These are phyloP conservation scores for Fonsecaea pedrosoi DNA, from an alignment of 2,329 filamentous ascomycete species.

Conservation along the genomic window DNA sequence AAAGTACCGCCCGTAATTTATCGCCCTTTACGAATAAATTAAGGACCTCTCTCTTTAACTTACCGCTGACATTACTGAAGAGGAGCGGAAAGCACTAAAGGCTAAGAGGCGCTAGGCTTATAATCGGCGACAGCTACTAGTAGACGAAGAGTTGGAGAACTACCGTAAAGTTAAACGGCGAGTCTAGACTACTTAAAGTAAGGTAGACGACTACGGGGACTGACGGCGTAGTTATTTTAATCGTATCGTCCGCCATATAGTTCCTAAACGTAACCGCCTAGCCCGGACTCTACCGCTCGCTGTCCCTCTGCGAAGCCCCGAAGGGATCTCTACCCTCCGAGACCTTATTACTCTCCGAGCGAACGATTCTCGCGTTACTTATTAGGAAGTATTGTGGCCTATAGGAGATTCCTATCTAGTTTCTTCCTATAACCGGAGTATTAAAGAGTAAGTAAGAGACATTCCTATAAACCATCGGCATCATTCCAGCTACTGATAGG, in stretches of 20 bases:
- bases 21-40: not conserved
- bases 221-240: not conserved
- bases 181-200: not conserved
- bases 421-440: not conserved
- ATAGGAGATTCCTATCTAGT: not conserved
- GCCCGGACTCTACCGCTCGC: not conserved
- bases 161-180: not conserved
- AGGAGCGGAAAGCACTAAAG: not conserved
- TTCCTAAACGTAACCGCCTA: not conserved
- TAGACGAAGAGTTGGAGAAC: not conserved
- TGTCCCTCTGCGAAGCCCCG: not conserved
- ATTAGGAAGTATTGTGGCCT: not conserved
- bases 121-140: not conserved
- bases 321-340: not conserved
- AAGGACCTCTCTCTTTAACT: not conserved
- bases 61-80: not conserved
- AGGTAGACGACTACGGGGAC: not conserved
- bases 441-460: not conserved
- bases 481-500: not conserved
- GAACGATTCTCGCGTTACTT: not conserved
- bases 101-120: not conserved
- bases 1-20: not conserved
- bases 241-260: not conserved
- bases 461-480: not conserved
- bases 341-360: not conserved